Base-by-base conservation (phyloP, 2,329 filamentous ascomycete species). In the Orbilia oligospora region DNA sequence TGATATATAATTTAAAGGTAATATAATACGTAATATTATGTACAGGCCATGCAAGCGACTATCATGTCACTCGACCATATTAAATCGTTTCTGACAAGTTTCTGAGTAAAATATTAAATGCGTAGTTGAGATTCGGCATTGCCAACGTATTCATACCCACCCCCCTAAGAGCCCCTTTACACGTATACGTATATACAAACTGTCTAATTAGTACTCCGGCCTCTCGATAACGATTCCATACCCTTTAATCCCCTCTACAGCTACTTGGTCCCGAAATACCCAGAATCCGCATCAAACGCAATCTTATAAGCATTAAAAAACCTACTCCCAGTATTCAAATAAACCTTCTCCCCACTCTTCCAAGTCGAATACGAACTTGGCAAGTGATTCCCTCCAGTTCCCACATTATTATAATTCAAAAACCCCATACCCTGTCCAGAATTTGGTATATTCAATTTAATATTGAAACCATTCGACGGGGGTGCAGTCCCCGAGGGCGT, bases 251-350 rank as follows among this genome's bases (percentile, higher is more conserved):
- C 5, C 24, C 27, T 33, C 12, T 63, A 71, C 56, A 71, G 14
- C 33, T 46, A n/a, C 49, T 48, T 49, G 20, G 64, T 63, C 27
- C 71, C 71, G 46, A 68, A 58, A 48, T 61, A 75, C 6, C 71
- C 71, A n/a, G 38, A 61, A 27, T 75, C 71, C 24, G 71, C 71
- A 68, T 75, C 71, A 49, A 58, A 66, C 6, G 63, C 49, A 6
- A 63, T 49, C 64, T 75, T 63, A 16, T 41, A 75, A 14, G 24
- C 12, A 63, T 75, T 75, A 10, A 27, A 75, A 36, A 75, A 75
- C 27, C 67, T 30, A 36, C 71, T 75, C 5, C 71, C 71, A 48
- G 44, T 67, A 36, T 75, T 75, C 24, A 75, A 38, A 75, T 61
- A 75, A 27, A 75, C 71, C 63, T 63, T 36, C 27, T 14, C 24